Evolutionary conservation across 345 rosid species (phyloP), one percentile per base, ranked within the genome.

Genomic region (Murraya koenigii): DNA sequence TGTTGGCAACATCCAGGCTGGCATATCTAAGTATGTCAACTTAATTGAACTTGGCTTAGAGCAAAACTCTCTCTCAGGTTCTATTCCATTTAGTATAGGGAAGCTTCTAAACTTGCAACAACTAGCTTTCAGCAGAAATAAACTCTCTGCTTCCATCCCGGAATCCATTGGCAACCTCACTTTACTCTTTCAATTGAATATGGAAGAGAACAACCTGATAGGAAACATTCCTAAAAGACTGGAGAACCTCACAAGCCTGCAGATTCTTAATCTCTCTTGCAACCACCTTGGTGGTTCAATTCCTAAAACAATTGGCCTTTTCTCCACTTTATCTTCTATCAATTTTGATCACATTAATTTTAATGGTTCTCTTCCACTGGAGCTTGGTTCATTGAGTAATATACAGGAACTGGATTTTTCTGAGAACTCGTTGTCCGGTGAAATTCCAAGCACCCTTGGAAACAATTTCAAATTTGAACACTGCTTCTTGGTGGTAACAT

Each of bases 131-230:
- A 20, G 17, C 0, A 20, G 13, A 38, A 83, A 83, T 63, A 49
- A 52, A 60, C 67, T 83, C 2, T 66, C 81, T 0, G 72, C 81
- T 71, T 25, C 54, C 8, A 83, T 75, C 54, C 86, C 78, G 0
- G 28, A 75, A 15, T 71, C 77, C 58, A 13, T 80, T 22, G 74
- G 82, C 39, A 78, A 80, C 75, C 41, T 80, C 49, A 75, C 76
- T 4, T 72, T 39, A 72, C 80, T 84, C 28, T 75, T 71, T 73
- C 58, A 44, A 17, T 10, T 62, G 58, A 23, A 41, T 74, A 30
- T 84, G 82, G 80, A 72, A 32, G 79, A 58, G 64, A 84, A 84
- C 41, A 76, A 38, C 15, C 47, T 81, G 55, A 66, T 10, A 38
- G 39, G 72, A 20, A 36, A 32, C n/a, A 26, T 75, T 25, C 76